Conservation (phyloP, 148 eudicot species). For the Camellia japonica region DNA sequence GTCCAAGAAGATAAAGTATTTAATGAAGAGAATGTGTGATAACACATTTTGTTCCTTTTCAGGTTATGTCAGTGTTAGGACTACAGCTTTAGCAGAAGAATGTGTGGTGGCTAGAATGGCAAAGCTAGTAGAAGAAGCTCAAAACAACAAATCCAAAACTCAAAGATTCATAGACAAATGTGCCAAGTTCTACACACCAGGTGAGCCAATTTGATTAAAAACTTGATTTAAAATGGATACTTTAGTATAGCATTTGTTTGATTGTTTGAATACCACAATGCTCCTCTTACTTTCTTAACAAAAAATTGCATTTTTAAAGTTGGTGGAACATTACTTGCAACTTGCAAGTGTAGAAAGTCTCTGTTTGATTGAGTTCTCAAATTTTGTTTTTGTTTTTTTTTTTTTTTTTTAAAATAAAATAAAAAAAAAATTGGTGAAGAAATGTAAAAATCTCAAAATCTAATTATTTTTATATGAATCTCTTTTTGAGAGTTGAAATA, state of each 20-base stretch:
- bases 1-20: too few species aligned
- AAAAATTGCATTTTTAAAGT: too few species aligned
- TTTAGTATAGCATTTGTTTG: background rate
- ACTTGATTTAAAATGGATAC: background rate
- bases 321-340: too few species aligned
- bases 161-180: slow-evolving; percentile 71
- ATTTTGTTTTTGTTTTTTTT: too few species aligned
- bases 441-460: too few species aligned
- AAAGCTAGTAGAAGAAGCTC: slow-evolving; percentile 92
- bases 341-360: too few species aligned
- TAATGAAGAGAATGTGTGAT: background rate
- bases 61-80: slow-evolving; percentile 74
- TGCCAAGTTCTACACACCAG: slow-evolving; percentile 92
- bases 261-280: background rate
- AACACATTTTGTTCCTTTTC: background rate
- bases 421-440: too few species aligned
- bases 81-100: slow-evolving; percentile 74
- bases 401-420: too few species aligned
- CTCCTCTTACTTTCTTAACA: too few species aligned
- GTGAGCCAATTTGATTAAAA: slow-evolving; percentile 24
- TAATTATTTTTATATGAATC: too few species aligned
- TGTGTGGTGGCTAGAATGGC: slow-evolving; percentile 87
- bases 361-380: too few species aligned
- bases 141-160: slow-evolving; percentile 63
- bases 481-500: too few species aligned